A percentile compares a stretch with the other conserved stretches of the same genome.
Conservation (phyloP, 2,329 filamentous ascomycete genomes). For the Nemania diffusa region DNA sequence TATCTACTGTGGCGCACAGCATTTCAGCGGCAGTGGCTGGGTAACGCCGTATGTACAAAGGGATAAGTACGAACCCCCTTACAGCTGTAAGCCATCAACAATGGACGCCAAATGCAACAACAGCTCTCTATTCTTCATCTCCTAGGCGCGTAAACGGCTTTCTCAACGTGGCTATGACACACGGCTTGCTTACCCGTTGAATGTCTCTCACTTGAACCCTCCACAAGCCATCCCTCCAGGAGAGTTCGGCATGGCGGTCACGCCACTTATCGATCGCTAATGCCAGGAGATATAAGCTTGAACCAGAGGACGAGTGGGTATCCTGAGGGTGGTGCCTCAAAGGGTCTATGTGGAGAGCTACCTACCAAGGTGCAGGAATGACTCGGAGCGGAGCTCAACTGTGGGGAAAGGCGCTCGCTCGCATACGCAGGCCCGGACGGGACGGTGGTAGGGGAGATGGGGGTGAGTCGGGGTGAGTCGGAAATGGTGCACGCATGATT, state of each 20-base stretch:
- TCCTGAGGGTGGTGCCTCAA: background rate
- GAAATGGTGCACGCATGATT: conserved; percentile 7
- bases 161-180: background rate
- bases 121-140: background rate
- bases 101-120: background rate
- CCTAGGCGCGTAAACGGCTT: background rate
- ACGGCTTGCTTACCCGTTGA: background rate
- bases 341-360: conserved; percentile 7
- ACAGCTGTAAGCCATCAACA: background rate
- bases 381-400: conserved; percentile 29
- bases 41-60: background rate
- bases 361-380: conserved; percentile 20
- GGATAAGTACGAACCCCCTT: background rate
- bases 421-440: conserved; percentile 9
- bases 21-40: background rate
- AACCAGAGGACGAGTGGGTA: background rate
- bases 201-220: background rate
- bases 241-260: conserved; percentile 9
- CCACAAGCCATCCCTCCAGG: background rate
- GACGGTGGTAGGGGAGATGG: conserved; percentile 6
- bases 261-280: background rate
- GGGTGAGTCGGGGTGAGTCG: background rate
- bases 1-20: conserved; percentile 7
- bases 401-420: conserved; percentile 29
- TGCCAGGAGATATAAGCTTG: background rate